A percentile compares a stretch with the other conserved stretches of the same genome.
phyloP scores from a whole-genome alignment of 441 rosid species.

The Lepidium campestre region DNA sequence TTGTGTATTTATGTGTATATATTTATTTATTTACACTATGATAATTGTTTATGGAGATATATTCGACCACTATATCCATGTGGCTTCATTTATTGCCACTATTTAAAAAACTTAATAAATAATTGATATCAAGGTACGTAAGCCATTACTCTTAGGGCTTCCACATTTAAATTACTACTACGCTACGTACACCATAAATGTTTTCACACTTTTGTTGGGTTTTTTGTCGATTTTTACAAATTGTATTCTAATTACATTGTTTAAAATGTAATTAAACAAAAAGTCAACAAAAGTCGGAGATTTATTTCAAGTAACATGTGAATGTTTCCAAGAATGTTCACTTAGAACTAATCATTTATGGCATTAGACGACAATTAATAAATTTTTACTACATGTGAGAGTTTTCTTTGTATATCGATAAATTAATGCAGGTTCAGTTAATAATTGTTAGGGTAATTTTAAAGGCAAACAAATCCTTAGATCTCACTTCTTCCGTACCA shows the following conservation, averaged over 20 bases:
- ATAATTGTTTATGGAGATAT: background rate
- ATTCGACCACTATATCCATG: constrained; percentile 28
- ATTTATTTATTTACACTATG: background rate
- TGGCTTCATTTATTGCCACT: constrained; percentile 26
- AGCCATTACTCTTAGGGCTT: constrained; percentile 20
- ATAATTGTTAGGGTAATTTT: background rate
- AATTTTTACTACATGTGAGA: background rate
- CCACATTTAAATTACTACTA: background rate
- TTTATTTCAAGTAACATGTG: constrained; percentile 18
- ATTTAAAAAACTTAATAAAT: constrained; percentile 5
- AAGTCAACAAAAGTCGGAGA: constrained; percentile 11
- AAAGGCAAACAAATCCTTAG: constrained; percentile 19
- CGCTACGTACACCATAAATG: constrained; percentile 23
- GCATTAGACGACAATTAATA: constrained; percentile 13
- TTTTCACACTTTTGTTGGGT: constrained; percentile 12
- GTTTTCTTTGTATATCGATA: too few species aligned
- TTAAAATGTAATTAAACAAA: constrained; percentile 11
- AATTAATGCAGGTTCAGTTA: too few species aligned
- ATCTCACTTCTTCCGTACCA: constrained; percentile 30
- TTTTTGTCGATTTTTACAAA: constrained; percentile 1
- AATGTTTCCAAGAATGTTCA: constrained; percentile 30
- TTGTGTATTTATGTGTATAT: too few species aligned
- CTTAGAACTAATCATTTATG: constrained; percentile 5
- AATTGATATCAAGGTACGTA: constrained; percentile 24
- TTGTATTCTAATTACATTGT: background rate